Conservation (phyloP, 2,329 filamentous ascomycete species). For the Helicocarpus griseus region DNA sequence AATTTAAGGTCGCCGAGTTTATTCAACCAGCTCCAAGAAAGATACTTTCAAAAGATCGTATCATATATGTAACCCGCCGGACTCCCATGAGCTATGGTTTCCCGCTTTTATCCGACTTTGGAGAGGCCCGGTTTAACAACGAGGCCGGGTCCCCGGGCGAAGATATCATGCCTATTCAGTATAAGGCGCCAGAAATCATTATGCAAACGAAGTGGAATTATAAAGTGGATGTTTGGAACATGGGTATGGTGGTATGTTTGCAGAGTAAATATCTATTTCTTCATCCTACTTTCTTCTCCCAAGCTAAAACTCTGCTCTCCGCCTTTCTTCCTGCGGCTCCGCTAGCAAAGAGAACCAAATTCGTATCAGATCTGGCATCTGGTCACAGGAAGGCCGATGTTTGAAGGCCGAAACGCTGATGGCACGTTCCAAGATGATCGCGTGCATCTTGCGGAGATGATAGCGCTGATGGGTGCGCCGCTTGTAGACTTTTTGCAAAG, state of each 20-base stretch:
- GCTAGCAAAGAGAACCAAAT: too few species aligned
- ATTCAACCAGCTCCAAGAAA: slow-evolving; percentile 21
- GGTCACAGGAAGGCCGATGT: neutral
- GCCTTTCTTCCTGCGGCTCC: too few species aligned
- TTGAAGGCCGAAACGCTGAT: neutral
- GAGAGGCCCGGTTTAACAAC: slow-evolving; percentile 16
- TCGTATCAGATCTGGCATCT: slow-evolving; percentile 1
- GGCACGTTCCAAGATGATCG: slow-evolving; percentile 4
- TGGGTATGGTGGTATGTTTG: slow-evolving; percentile 20
- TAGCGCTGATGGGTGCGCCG: neutral
- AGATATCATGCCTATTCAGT: slow-evolving; percentile 21
- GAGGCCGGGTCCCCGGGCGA: slow-evolving; percentile 9
- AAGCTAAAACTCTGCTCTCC: too few species aligned
- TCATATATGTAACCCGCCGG: slow-evolving; percentile 19
- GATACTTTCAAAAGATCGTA: slow-evolving; percentile 18
- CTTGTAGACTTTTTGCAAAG: neutral
- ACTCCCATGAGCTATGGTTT: slow-evolving; percentile 13
- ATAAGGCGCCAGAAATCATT: slow-evolving; percentile 24
- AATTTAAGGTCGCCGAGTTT: too few species aligned
- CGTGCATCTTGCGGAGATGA: neutral
- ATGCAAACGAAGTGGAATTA: slow-evolving; percentile 22
- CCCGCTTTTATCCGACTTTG: slow-evolving; percentile 23
- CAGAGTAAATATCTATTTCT: too few species aligned
- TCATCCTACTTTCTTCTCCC: too few species aligned
- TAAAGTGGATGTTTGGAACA: slow-evolving; percentile 24